Conservation (phyloP, 345 rosid genomes). For the Gossypium mustelinum region DNA sequence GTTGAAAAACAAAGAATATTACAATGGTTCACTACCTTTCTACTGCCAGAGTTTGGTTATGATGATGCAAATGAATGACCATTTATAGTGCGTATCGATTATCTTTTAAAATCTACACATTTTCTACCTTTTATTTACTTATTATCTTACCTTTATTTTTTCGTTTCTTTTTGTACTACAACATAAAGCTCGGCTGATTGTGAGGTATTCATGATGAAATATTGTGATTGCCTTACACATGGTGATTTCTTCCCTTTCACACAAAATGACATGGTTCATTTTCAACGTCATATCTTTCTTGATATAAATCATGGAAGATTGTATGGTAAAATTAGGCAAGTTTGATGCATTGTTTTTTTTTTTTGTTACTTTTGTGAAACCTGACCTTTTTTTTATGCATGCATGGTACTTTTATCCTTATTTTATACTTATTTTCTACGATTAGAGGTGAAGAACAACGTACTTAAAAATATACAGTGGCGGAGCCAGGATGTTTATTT, state of each 20-base stretch:
- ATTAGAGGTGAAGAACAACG: too few relatives aligned
- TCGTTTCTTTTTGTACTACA: not conserved
- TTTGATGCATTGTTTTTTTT: not conserved
- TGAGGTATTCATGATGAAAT: conserved; percentile 3
- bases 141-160: not conserved
- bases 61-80: not conserved
- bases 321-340: not conserved
- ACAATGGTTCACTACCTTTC: not conserved
- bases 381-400: too few relatives aligned
- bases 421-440: too few relatives aligned
- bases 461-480: too few relatives aligned
- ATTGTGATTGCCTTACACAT: conserved; percentile 1
- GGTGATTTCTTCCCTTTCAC: not conserved
- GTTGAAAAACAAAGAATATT: not conserved
- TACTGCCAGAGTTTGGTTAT: not conserved
- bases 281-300: not conserved
- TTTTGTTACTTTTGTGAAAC: too few relatives aligned
- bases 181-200: not conserved
- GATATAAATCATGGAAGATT: not conserved
- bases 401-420: too few relatives aligned
- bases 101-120: not conserved
- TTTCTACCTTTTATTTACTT: not conserved
- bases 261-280: not conserved
- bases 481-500: too few relatives aligned
- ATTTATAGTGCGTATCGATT: not conserved